A percentile compares a stretch with the other conserved stretches of the same genome.
Evolutionary conservation across 139 green algal species (phyloP).

Genomic region (Pseudopediastrum boryanum): DNA sequence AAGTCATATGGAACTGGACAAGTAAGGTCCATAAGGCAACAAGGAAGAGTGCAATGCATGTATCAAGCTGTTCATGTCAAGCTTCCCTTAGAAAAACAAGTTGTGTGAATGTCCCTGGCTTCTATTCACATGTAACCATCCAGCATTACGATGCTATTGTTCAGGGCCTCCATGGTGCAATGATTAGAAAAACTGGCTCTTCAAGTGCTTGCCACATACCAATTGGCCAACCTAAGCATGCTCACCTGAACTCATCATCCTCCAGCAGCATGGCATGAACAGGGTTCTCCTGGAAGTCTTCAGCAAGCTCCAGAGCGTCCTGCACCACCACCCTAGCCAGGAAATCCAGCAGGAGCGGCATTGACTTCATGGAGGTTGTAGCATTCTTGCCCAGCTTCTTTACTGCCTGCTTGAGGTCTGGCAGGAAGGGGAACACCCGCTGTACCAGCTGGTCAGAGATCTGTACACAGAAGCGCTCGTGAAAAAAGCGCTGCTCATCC

Average conservation of each 20-base stretch:
- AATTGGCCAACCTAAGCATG: too few species aligned
- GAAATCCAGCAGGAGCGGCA: slow-evolving; percentile 15
- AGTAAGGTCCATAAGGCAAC: too few species aligned
- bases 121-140: too few species aligned
- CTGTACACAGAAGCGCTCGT: slow-evolving; percentile 8
- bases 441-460: slow-evolving; percentile 1
- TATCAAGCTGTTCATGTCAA: too few species aligned
- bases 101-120: too few species aligned
- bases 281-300: not conserved
- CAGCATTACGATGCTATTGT: too few species aligned
- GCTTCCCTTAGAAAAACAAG: too few species aligned
- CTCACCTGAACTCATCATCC: not conserved
- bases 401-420: not conserved
- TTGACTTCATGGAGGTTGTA: not conserved
- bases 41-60: too few species aligned
- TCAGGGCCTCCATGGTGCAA: too few species aligned
- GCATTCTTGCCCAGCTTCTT: not conserved
- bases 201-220: too few species aligned
- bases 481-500: slow-evolving; percentile 11
- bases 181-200: too few species aligned
- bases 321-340: slow-evolving; percentile 18
- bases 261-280: slow-evolving; percentile 3
- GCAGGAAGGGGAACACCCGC: slow-evolving; percentile 17
- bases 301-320: slow-evolving; percentile 2
- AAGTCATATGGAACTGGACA: too few species aligned